Base-by-base conservation (phyloP, 805 yeast genomes). In the Candida andamanensis region DNA sequence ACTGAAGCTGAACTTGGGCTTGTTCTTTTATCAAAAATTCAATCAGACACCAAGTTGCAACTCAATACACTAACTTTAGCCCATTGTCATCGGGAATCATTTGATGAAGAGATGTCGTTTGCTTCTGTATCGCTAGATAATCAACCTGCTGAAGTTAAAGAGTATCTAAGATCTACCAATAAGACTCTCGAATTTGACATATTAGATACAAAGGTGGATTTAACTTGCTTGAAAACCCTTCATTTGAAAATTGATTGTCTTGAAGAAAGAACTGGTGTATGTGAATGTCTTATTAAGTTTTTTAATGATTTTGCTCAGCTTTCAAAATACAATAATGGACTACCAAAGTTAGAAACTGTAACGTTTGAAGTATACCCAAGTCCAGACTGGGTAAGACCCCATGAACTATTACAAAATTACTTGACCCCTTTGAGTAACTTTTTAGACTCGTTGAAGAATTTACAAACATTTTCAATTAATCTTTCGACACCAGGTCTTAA, bases 401-500 rank as follows among this genome's bases (percentile, higher is more conserved):
- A 52, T 31, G 60, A 56, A 40, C 41, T 56, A 9, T 39, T 60
- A 20, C 57, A 55, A 30, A 47, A 44, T 24, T 47, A 52, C 7
- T 32, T 60, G 11, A 45, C 52, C 1, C 67, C 67, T 3, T 42
- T 60, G 23, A 63, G 65, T 0, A 41, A 40, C 6, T 55, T 58
- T 30, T 35, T 59, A 13, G 47, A 47, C 23, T 43, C 57, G 4
- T 45, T 59, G 33, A 22, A 28, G 7, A 45, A 37, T n/a, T 35
- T 60, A 18, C 22, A 47, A 6, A 32, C 55, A 19, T 35, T 60
- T 14, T 45, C 51, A 2, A 46, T 59, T 21, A 63, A 58, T 37
- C 54, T 58, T 34, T 50, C 60, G 4, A 56, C 64, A 0, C 60
- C 59, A 2, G 58, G 60, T 3, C 58, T 56, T 40, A 60, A 60